Conservation (phyloP, 140 eudicot species). For the Senecio squalidus region DNA sequence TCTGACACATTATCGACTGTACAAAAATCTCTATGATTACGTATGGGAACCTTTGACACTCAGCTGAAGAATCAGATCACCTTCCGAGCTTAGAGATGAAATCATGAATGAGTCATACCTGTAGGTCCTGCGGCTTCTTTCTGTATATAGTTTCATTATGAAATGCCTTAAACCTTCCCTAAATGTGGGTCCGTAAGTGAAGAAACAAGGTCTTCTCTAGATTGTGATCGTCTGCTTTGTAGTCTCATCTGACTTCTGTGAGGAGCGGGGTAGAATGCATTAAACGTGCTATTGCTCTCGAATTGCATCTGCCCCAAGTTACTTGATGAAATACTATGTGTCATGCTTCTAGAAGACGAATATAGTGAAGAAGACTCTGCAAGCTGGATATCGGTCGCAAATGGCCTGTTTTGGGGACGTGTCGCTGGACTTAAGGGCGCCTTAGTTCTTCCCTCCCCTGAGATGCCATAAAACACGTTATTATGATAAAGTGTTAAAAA, state of each 20-base stretch:
- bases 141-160: background rate
- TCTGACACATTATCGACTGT: slow-evolving; percentile 16
- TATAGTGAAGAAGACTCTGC: slow-evolving; percentile 46
- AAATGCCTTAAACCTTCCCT: slow-evolving; percentile 35
- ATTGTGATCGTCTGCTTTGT: slow-evolving; percentile 94
- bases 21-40: slow-evolving; percentile 11
- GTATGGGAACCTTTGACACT: background rate
- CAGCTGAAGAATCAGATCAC: slow-evolving; percentile 7
- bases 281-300: no score
- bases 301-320: slow-evolving; percentile 85
- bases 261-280: slow-evolving; percentile 57
- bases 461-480: slow-evolving; percentile 13
- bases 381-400: slow-evolving; percentile 51
- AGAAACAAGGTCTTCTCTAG: slow-evolving; percentile 87
- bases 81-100: background rate
- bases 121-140: background rate
- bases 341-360: slow-evolving; percentile 47
- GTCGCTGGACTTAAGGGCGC: slow-evolving; percentile 89
- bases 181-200: slow-evolving; percentile 67
- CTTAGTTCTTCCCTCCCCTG: slow-evolving; percentile 92
- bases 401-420: slow-evolving; percentile 48
- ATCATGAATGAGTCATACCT: background rate
- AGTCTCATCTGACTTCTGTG: slow-evolving; percentile 77
- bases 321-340: slow-evolving; percentile 83
- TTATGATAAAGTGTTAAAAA: no score